Evolutionary conservation across 176 grass and related monocot species (phyloP), one percentile per base, ranked within the genome.

Genomic region (Triticum turgidum): DNA sequence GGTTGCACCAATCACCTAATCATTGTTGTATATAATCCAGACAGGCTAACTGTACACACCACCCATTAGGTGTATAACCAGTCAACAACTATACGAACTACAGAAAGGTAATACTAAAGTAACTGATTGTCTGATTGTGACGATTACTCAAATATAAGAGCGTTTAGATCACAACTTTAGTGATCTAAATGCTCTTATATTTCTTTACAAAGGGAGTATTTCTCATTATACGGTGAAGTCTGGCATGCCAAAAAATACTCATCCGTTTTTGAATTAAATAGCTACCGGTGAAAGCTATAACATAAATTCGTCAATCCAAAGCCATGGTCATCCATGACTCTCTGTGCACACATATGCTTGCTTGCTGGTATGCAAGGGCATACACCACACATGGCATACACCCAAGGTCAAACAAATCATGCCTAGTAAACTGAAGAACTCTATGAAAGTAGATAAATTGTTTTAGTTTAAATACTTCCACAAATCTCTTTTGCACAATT

Each of bases 391-490:
- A 49, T 49, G 45, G 3, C 45, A 49, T 17, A 59, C 59, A 78
- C 38, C 22, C n/a, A 81, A 67, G 79, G 62, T 80, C 77, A 80
- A 81, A 67, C 79, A 49, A 30, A 30, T 30, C 29, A 30, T 30
- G 29, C 29, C 29, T 30, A 30, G 22, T 30, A 64, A 22, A 66
- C 41, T 47, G 66, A 81, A 66, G 2, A 63, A 67, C 27, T 21
- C 45, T 12, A 63, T 81, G 79, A 14, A 81, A 65, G 24, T 65
- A 80, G 38, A 45, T 20, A 67, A 49, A 80, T 24, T 30, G 54
- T 69, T 82, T 68, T 82, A 51, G 18, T 54, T 82, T 17, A 51
- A 29, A 45, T 34, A 82, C 21, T 80, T 81, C 25, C 17, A 42
- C 61, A 35, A 24, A 37, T 63, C 30, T 12, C 38, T 18, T 29